These are phyloP conservation scores for Gaeumannomyces tritici DNA, from an alignment of 2,329 filamentous ascomycete genomes.

Conservation along the genomic window DNA sequence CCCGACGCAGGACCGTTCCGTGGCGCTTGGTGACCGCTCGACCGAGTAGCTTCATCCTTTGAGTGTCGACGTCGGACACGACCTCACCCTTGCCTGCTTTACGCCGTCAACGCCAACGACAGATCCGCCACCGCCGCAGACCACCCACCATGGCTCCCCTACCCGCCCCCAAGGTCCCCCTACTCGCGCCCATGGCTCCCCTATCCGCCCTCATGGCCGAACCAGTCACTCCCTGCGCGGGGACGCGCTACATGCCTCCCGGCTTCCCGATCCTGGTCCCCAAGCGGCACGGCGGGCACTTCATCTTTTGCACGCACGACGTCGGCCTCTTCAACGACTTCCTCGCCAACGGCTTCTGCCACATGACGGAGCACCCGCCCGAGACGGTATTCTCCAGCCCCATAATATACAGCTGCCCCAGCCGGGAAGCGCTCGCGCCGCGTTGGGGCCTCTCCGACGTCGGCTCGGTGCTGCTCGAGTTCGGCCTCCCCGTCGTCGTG, in stretches of 20 bases:
- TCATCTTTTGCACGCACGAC: constrained; percentile 1
- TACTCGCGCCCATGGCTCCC: background rate
- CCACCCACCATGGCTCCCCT: too few species aligned
- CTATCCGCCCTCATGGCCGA: too few species aligned
- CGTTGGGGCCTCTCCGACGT: background rate
- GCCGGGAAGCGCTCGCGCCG: background rate
- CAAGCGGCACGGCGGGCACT: background rate
- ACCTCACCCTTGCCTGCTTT: too few species aligned
- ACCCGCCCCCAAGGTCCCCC: too few species aligned
- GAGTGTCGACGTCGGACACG: too few species aligned
- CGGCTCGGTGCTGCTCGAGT: background rate
- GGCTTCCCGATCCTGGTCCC: background rate
- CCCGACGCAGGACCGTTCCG: too few species aligned
- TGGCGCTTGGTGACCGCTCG: too few species aligned
- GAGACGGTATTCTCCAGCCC: background rate
- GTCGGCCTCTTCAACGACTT: background rate
- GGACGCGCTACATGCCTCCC: background rate
- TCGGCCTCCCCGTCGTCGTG: background rate
- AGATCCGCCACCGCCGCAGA: too few species aligned
- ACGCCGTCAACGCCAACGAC: too few species aligned
- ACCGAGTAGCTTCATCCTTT: too few species aligned
- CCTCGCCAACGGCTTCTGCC: constrained; percentile 1
- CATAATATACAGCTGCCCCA: background rate
- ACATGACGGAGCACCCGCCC: background rate
- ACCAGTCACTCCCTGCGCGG: background rate